Evolutionary conservation across 768 basidiomycete genomes (phyloP).

Genomic region (Tulasnella sp.): DNA sequence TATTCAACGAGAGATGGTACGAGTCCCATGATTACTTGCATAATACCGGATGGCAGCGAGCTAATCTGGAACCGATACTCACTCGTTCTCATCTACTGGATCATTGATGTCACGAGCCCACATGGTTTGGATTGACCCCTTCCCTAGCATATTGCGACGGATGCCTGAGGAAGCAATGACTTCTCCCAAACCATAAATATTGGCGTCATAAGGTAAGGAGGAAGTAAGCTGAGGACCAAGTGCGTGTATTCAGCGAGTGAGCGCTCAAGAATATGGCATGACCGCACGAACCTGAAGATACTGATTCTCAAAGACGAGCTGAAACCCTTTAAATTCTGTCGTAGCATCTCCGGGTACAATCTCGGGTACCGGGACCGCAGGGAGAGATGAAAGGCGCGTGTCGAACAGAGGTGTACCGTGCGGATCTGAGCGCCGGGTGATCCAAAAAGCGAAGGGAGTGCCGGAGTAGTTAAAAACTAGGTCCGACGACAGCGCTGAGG

Average conservation of each 20-base stretch:
- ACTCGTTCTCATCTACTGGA: conserved; percentile 36
- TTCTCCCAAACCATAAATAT: conserved; percentile 72
- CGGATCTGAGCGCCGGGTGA: conserved; percentile 36
- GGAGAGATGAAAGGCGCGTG: not conserved
- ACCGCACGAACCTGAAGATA: not conserved
- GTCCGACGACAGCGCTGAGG: conserved; percentile 14
- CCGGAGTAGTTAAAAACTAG: conserved; percentile 51
- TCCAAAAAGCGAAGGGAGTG: conserved; percentile 50
- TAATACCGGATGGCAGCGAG: not conserved
- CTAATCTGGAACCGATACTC: conserved; percentile 26
- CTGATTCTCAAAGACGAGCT: conserved; percentile 1
- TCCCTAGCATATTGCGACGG: not conserved
- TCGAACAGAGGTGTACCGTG: conserved; percentile 41
- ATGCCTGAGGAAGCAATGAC: conserved; percentile 5
- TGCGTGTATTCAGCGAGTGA: too few relatives aligned
- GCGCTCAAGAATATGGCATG: too few relatives aligned
- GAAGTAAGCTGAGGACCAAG: not conserved
- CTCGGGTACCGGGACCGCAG: not conserved
- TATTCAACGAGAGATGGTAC: not conserved
- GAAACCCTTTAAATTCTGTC: too few relatives aligned
- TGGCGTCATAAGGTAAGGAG: conserved; percentile 46
- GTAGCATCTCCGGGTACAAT: too few relatives aligned
- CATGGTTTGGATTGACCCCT: conserved; percentile 33
- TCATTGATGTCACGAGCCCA: conserved; percentile 56
- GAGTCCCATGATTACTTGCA: too few relatives aligned